Base-by-base conservation (phyloP, 768 basidiomycete genomes). In the Heimioporus sp. region DNA sequence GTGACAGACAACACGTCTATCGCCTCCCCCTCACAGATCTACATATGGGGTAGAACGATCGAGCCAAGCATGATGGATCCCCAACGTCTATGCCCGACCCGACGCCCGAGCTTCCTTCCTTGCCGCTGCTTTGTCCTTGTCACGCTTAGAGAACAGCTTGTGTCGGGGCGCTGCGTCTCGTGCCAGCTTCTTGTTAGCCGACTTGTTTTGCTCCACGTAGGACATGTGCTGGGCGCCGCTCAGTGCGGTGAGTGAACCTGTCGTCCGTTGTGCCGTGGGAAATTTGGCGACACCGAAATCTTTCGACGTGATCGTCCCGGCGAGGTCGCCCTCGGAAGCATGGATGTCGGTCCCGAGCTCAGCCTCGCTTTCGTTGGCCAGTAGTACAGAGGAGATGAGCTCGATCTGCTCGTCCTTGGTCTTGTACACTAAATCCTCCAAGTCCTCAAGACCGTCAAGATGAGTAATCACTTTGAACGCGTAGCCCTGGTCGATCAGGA, bases 391-490 rank as follows among this genome's bases (percentile, higher is more conserved):
- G 52, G 90, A 88, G n/a, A 99, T 79, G 16, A 99, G 83, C 67
- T 98, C 96, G 53, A 98, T 96, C 73, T 98, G 96, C 64, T 97
- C 91, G 61, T 92, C 86, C 63, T 83, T 81, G 37, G 90, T 92
- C 63, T 82, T 84, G 75, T 96, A 99, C 45, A 98, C 97, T 47
- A 98, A 79, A 63, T 93, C 89, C 4, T 88, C 84, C 57, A 94
- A 78, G 39, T 80, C 76, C 52, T 96, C 87, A 24, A 98, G 77
- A 10, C 97, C 97, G 56, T 98, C 94, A 16, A 99, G 82, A 61
- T 95, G 91, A 2, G 97, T 98, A 72, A 99, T 98, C 48, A 99
- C 96, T 72, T 98, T 98, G 83, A 99, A 99, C 7, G 96, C 90
- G 72, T 99, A 99, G 3, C 97, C 96, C 72, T 98, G 95, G 66